phyloP scores from a whole-genome alignment of 148 eudicot species.

The Fagopyrum homotropicum region DNA sequence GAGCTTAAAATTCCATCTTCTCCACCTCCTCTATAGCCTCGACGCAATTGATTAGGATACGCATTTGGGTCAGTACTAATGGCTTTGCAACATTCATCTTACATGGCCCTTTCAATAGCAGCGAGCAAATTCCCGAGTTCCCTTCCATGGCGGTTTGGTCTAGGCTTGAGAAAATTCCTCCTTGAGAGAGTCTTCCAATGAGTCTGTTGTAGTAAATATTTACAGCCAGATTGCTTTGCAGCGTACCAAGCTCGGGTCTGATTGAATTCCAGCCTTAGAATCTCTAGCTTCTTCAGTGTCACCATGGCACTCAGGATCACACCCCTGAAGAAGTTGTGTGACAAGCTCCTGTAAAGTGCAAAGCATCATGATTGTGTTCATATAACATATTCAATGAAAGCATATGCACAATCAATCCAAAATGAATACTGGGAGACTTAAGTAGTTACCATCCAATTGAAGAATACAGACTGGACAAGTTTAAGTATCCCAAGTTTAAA shows the following conservation, averaged over 20 bases:
- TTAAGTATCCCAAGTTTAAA: conserved; percentile 57
- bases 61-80: conserved; percentile 73
- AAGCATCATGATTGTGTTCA: not conserved
- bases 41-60: conserved; percentile 28
- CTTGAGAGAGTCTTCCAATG: conserved; percentile 66
- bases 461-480: conserved; percentile 66
- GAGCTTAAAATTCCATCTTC: conserved; percentile 2
- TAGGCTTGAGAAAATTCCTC: conserved; percentile 60
- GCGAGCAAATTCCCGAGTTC: conserved; percentile 82
- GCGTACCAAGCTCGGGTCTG: conserved; percentile 50
- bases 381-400: too few relatives aligned
- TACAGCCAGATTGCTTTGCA: conserved; percentile 63
- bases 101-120: conserved; percentile 81
- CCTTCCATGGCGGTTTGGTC: conserved; percentile 71
- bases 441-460: conserved; percentile 74
- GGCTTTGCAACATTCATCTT: conserved; percentile 85
- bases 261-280: conserved; percentile 69
- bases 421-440: conserved; percentile 27
- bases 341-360: conserved; percentile 55
- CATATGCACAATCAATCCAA: not conserved
- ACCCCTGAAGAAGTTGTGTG: conserved; percentile 65
- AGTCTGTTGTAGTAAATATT: conserved; percentile 82
- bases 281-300: conserved; percentile 56
- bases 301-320: conserved; percentile 66
- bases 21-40: not conserved